Conservation (phyloP, 2,329 filamentous ascomycete species). For the Phoma herbarum region DNA sequence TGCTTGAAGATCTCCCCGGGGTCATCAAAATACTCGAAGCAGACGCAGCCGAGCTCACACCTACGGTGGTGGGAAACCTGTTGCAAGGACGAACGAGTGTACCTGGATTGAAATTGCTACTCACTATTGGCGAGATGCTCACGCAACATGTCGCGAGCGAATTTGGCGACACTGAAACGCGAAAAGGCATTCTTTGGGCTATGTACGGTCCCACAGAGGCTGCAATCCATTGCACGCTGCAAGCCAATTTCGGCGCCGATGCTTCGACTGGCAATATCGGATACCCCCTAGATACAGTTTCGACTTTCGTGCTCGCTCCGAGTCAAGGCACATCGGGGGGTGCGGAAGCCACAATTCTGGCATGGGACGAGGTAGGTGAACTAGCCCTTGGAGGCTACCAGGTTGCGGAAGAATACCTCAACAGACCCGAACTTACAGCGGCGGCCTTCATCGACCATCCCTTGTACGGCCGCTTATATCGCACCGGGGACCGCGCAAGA, state of each 20-base stretch:
- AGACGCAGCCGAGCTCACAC: constrained; percentile 88
- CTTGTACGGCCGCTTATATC: constrained; percentile 74
- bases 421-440: constrained; percentile 77
- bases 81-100: constrained; percentile 72
- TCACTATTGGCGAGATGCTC: constrained; percentile 95
- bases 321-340: constrained; percentile 24
- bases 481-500: constrained; percentile 84
- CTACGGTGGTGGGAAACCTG: constrained; percentile 83
- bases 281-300: constrained; percentile 80
- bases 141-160: constrained; percentile 78
- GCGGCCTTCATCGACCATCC: constrained; percentile 73
- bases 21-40: constrained; percentile 71
- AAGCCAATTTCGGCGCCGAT: constrained; percentile 66
- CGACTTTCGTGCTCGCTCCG: constrained; percentile 73
- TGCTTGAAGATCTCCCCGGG: constrained; percentile 78
- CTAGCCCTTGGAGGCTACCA: constrained; percentile 83
- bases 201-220: constrained; percentile 97
- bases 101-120: constrained; percentile 72
- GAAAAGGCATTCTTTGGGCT: constrained; percentile 77
- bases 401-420: constrained; percentile 81
- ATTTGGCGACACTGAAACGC: constrained; percentile 70
- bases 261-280: constrained; percentile 76
- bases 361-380: constrained; percentile 76
- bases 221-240: constrained; percentile 86
- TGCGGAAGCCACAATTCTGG: constrained; percentile 62